These are phyloP conservation scores for Ogataea glucozyma DNA, from an alignment of 805 yeast species.

Conservation along the genomic window DNA sequence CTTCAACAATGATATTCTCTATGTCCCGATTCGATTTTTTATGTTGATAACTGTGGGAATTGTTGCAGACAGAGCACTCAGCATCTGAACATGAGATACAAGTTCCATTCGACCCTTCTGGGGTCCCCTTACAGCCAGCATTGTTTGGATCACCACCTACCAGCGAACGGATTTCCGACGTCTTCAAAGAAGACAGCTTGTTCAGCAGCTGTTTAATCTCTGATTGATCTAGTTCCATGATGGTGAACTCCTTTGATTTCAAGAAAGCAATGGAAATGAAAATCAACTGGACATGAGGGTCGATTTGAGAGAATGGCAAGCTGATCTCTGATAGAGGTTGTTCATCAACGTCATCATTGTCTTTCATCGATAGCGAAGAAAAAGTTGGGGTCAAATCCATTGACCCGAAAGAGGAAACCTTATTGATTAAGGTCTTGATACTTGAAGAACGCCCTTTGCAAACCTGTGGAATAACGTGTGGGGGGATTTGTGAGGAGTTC, in stretches of 20 bases:
- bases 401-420: constrained; percentile 25
- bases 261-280: constrained; percentile 78
- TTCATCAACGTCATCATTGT: constrained; percentile 28
- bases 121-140: neutral
- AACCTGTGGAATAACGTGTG: constrained; percentile 2
- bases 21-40: constrained; percentile 49
- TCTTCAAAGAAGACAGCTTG: constrained; percentile 48
- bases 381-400: constrained; percentile 33
- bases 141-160: constrained; percentile 24
- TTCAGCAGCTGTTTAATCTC: constrained; percentile 81
- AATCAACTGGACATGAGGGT: constrained; percentile 74
- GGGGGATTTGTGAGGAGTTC: constrained; percentile 2
- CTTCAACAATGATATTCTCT: constrained; percentile 70
- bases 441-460: constrained; percentile 33
- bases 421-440: constrained; percentile 31
- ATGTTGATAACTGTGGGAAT: constrained; percentile 15
- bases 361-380: constrained; percentile 19
- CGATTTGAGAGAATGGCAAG: constrained; percentile 60
- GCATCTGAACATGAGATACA: constrained; percentile 16
- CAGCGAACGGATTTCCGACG: constrained; percentile 31
- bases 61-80: constrained; percentile 11
- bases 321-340: constrained; percentile 15
- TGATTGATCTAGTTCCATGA: constrained; percentile 85
- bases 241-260: constrained; percentile 73
- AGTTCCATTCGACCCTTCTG: constrained; percentile 7